Evolutionary conservation across 331 rosid genomes (phyloP).

Genomic region (Saraca asoca): DNA sequence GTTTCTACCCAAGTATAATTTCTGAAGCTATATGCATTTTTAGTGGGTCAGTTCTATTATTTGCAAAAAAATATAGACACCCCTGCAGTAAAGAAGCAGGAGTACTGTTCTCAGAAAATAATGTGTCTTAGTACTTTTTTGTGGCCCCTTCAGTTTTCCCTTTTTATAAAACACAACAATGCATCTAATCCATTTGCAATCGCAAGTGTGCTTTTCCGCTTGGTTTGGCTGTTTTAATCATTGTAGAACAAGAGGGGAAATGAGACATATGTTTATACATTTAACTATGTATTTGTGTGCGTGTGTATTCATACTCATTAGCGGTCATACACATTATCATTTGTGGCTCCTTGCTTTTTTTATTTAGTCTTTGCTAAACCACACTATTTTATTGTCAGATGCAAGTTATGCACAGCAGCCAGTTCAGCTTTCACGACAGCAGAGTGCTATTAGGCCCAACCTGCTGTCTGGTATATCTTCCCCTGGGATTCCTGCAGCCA

Average conservation of each 20-base stretch:
- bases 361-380: slow-evolving; percentile 29
- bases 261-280: not conserved
- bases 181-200: not conserved
- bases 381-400: slow-evolving; percentile 50
- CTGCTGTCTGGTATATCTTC: slow-evolving; percentile 41
- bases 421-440: slow-evolving; percentile 43
- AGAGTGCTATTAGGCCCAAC: slow-evolving; percentile 40
- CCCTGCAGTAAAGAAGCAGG: too few relatives aligned
- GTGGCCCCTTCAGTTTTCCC: too few relatives aligned
- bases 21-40: slow-evolving; percentile 15
- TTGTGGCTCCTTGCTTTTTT: slow-evolving; percentile 25
- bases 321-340: not conserved
- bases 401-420: slow-evolving; percentile 42
- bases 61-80: too few relatives aligned
- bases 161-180: too few relatives aligned
- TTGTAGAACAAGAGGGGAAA: not conserved
- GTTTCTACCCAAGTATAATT: slow-evolving; percentile 20
- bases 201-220: not conserved
- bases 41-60: too few relatives aligned
- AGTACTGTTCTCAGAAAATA: too few relatives aligned
- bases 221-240: slow-evolving; percentile 2
- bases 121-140: too few relatives aligned
- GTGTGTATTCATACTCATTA: too few relatives aligned
- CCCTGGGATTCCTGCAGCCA: slow-evolving; percentile 39
- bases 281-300: slow-evolving; percentile 20